Evolutionary conservation across 805 yeast genomes (phyloP).

Genomic region (Saccharomycopsis javanensis): DNA sequence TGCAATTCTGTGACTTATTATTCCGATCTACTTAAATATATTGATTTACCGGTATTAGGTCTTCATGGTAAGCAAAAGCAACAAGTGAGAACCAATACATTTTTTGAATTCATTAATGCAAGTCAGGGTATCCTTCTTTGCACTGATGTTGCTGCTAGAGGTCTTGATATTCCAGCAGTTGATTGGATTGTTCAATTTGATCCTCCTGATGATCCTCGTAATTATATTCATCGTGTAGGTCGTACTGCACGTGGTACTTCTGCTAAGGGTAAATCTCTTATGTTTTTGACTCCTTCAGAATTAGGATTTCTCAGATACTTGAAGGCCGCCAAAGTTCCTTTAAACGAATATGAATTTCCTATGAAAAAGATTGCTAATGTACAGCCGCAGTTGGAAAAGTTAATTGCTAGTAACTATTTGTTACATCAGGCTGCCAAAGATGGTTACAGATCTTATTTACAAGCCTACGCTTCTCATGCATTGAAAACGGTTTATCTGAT

Average conservation of each 20-base stretch:
- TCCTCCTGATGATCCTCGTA: conserved; percentile 99
- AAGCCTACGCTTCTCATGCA: conserved; percentile 95
- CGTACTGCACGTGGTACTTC: conserved; percentile 92
- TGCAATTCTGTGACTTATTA: conserved; percentile 96
- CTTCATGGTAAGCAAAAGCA: conserved; percentile 98
- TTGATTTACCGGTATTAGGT: conserved; percentile 93
- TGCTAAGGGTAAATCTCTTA: conserved; percentile 87
- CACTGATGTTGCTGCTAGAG: conserved; percentile 99
- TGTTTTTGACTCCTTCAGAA: conserved; percentile 92
- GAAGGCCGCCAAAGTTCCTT: conserved; percentile 94
- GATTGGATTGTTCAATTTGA: conserved; percentile 99
- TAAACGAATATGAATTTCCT: conserved; percentile 96
- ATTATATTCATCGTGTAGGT: conserved; percentile 97
- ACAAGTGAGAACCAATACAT: conserved; percentile 96
- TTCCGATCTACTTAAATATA: conserved; percentile 89
- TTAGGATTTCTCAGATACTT: conserved; percentile 89
- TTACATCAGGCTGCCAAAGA: conserved; percentile 93
- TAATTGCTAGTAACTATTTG: conserved; percentile 87
- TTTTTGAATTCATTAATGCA: conserved; percentile 96
- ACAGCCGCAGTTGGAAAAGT: conserved; percentile 84
- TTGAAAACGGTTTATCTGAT: conserved; percentile 93
- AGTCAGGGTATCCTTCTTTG: conserved; percentile 87
- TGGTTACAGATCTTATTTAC: conserved; percentile 93
- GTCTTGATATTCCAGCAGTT: conserved; percentile 95
- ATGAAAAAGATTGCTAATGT: conserved; percentile 89